Evolutionary conservation across 768 basidiomycete genomes (phyloP), one percentile per base, ranked within the genome.

Genomic region (Leccinellum rugosiceps): DNA sequence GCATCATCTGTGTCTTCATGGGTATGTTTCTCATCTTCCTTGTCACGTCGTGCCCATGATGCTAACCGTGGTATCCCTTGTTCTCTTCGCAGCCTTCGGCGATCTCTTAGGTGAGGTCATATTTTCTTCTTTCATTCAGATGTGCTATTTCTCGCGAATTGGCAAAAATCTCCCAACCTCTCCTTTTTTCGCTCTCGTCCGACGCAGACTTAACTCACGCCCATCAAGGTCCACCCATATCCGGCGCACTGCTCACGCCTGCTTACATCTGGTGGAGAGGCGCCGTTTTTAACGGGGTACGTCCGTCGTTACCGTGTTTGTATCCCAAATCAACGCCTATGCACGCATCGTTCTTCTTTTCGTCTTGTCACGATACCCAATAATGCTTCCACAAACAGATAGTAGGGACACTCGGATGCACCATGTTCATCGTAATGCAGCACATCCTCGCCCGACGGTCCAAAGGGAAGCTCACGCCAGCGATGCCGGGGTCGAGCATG

Each of bases 181-280:
- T 46, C 21, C 7, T 46, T 23, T 23, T 44, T 28, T 30, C 17
- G 4, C 5, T n/a, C 14, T 35, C 11, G 23, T 5, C 4, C 3
- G n/a, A 41, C 17, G n/a, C n/a, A 10, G 38, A 41, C 38, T 41
- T n/a, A 19, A 17, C 35, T 9, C 17, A 41, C n/a, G 38, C 9
- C 38, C 38, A 41, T 41, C 1, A 23, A 63, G 83, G 84, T 10
- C 80, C 82, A 0, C 85, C 85, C 1, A 79, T 86, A 55, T 78
- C 78, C 32, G 85, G 85, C 0, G 79, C 82, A 4, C 69, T 86
- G 26, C 76, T 87, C 7, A 78, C 82, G 0, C 59, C 73, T 8
- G 66, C 74, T 0, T 84, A 79, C 56, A 63, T 79, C 6, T 87
- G 85, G 85, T 84, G 82, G 81, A 74, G 80, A 32, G 81, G 82